Evolutionary conservation across 495 filamentous ascomycete genomes (phyloP).

Genomic region (Daldinia decipiens): DNA sequence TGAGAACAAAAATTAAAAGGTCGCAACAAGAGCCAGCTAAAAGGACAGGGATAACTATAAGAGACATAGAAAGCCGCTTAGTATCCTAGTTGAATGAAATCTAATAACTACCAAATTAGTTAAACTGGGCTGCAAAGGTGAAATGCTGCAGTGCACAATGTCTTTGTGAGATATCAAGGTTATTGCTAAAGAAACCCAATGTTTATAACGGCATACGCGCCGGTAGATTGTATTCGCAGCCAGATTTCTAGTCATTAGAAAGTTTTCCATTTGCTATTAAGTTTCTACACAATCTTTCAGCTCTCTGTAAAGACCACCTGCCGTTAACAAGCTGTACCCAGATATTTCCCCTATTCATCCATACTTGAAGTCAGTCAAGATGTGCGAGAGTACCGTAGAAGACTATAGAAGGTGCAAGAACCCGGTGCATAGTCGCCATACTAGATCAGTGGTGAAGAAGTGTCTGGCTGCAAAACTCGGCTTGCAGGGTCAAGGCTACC

Average conservation of each 20-base stretch:
- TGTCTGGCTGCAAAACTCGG: slow-evolving; percentile 13
- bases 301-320: background rate
- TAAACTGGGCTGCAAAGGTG: background rate
- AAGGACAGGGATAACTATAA: too few relatives aligned
- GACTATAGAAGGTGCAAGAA: slow-evolving; percentile 24
- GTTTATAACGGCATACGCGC: background rate
- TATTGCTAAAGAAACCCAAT: too few relatives aligned
- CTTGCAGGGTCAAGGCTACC: slow-evolving; percentile 15
- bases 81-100: background rate
- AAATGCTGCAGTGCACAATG: background rate
- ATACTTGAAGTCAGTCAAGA: background rate
- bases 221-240: background rate
- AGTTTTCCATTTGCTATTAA: background rate
- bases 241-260: background rate
- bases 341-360: too few relatives aligned
- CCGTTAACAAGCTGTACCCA: background rate
- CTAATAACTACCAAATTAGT: background rate
- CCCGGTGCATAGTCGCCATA: slow-evolving; percentile 1
- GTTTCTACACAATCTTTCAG: background rate
- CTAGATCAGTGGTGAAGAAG: background rate
- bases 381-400: slow-evolving; percentile 16
- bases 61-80: background rate
- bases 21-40: too few relatives aligned
- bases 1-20: too few relatives aligned
- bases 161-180: background rate